Conservation (phyloP, 805 yeast genomes). For the Saccharomyces cerevisiae region DNA sequence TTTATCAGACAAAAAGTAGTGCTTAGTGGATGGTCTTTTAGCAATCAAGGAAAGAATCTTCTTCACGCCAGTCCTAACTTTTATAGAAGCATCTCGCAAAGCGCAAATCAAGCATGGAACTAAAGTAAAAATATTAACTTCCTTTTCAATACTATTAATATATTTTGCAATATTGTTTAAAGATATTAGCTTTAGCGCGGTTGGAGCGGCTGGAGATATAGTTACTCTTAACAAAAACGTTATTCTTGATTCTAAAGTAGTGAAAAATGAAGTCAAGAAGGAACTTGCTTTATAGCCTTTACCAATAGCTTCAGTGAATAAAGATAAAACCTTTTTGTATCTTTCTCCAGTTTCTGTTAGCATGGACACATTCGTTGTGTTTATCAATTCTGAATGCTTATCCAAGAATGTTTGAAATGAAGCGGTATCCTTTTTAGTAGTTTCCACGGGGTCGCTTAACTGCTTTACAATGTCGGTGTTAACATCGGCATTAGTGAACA, state of each 20-base stretch:
- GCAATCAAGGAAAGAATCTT: conserved; percentile 34
- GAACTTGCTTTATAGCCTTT: conserved; percentile 26
- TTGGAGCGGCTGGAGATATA: conserved; percentile 51
- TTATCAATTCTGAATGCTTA: conserved; percentile 21
- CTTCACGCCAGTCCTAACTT: conserved; percentile 41
- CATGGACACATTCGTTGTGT: conserved; percentile 28
- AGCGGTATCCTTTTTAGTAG: conserved; percentile 19
- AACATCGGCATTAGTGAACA: conserved; percentile 29
- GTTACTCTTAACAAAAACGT: conserved; percentile 54
- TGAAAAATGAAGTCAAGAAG: conserved; percentile 32
- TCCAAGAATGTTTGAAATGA: conserved; percentile 28
- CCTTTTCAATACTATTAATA: conserved; percentile 30
- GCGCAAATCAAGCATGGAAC: conserved; percentile 53
- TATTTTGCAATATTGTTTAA: conserved; percentile 35
- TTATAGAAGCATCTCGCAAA: conserved; percentile 41
- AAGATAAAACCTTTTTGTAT: conserved; percentile 36
- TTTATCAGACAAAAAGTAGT: conserved; percentile 43
- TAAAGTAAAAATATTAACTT: conserved; percentile 41
- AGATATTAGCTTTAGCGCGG: conserved; percentile 45
- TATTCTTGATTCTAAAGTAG: conserved; percentile 36
- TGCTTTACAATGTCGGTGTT: conserved; percentile 29
- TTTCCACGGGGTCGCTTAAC: conserved; percentile 8
- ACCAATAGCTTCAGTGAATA: conserved; percentile 40
- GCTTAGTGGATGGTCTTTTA: conserved; percentile 32
- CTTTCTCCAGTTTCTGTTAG: conserved; percentile 30